These are phyloP conservation scores for Leccinum uliginosum DNA, from an alignment of 768 basidiomycete genomes.

Conservation along the genomic window DNA sequence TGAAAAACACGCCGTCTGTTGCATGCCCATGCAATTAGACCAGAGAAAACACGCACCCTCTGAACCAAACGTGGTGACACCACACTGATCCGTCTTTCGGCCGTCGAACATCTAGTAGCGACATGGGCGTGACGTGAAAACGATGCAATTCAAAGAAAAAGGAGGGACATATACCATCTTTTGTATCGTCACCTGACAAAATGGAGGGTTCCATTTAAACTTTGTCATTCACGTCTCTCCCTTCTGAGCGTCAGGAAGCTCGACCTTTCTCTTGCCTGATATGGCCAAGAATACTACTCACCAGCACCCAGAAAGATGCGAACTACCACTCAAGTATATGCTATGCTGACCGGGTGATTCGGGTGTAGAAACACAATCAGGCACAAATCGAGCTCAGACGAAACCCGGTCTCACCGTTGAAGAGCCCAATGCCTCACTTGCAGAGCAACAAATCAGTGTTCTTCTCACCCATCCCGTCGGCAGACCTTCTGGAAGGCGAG, in stretches of 20 bases:
- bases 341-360: too few species aligned
- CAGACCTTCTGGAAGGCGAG: too few species aligned
- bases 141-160: not conserved
- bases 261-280: constrained; percentile 55
- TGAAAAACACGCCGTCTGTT: not conserved
- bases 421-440: too few species aligned
- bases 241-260: constrained; percentile 48
- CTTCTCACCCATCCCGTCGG: too few species aligned
- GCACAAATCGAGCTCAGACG: too few species aligned
- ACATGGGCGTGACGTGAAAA: not conserved
- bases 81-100: constrained; percentile 91
- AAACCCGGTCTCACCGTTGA: too few species aligned
- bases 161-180: constrained; percentile 67
- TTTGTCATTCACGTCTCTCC: constrained; percentile 62
- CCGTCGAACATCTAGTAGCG: constrained; percentile 82
- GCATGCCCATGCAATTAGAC: not conserved
- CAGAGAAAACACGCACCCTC: constrained; percentile 43
- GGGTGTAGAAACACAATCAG: too few species aligned
- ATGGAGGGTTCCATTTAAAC: constrained; percentile 76
- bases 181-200: constrained; percentile 86
- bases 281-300: too few species aligned
- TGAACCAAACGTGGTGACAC: constrained; percentile 84
- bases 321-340: too few species aligned
- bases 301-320: too few species aligned
- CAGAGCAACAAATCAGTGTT: too few species aligned